Evolutionary conservation across 805 yeast species (phyloP).

Genomic region (Zygoascus biomembranicola): DNA sequence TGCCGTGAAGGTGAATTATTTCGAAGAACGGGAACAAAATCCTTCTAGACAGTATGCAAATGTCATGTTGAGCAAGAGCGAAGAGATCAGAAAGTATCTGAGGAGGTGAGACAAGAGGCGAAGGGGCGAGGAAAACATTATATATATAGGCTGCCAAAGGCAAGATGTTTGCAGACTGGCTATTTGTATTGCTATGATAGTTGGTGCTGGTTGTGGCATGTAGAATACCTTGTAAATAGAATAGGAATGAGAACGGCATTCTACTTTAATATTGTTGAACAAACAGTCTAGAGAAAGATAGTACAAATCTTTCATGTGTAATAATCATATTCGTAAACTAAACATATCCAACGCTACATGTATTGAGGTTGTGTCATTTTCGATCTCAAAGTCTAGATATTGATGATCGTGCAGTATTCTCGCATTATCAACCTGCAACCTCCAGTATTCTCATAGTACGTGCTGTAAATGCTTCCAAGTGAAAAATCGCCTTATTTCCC

Average conservation of each 20-base stretch:
- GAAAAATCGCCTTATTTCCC: slow-evolving; percentile 87
- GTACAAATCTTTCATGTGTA: background rate
- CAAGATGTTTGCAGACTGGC: too few species aligned
- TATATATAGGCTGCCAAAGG: slow-evolving; percentile 22
- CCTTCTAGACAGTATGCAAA: slow-evolving; percentile 64
- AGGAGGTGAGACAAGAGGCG: slow-evolving; percentile 29
- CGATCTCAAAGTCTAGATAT: background rate
- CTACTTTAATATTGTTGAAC: background rate
- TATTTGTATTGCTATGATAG: too few species aligned
- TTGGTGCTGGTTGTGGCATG: too few species aligned
- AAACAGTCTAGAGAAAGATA: background rate
- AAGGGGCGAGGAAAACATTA: slow-evolving; percentile 20
- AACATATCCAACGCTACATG: too few species aligned
- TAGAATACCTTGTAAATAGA: too few species aligned
- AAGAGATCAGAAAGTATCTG: slow-evolving; percentile 50
- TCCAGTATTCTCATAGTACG: slow-evolving; percentile 74
- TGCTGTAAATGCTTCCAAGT: slow-evolving; percentile 90
- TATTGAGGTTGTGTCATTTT: too few species aligned
- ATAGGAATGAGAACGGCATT: too few species aligned
- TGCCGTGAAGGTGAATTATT: slow-evolving; percentile 43
- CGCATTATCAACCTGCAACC: background rate
- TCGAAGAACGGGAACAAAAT: slow-evolving; percentile 42
- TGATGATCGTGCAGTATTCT: too few species aligned
- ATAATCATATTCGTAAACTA: too few species aligned
- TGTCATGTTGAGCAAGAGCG: slow-evolving; percentile 40